These are phyloP conservation scores for Astrocystis sublimbata DNA, from an alignment of 495 filamentous ascomycete species.

Conservation along the genomic window DNA sequence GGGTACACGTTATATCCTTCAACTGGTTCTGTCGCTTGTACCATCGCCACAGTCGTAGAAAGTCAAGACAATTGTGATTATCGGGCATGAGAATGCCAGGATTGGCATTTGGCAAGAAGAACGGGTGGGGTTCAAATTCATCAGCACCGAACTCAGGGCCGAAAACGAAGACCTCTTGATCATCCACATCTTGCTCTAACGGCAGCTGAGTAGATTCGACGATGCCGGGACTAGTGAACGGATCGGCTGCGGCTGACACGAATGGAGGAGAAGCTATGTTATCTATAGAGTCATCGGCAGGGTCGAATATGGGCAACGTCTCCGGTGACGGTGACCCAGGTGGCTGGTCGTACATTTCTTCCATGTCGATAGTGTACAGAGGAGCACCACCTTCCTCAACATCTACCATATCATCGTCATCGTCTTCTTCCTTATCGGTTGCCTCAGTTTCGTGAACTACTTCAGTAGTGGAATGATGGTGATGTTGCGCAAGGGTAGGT, in stretches of 20 bases:
- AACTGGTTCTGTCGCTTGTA: neutral
- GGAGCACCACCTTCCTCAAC: conserved; percentile 30
- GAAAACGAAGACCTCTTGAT: conserved; percentile 1
- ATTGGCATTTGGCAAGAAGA: conserved; percentile 26
- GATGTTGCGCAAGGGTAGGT: neutral
- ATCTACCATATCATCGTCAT: conserved; percentile 24
- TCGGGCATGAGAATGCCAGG: conserved; percentile 29
- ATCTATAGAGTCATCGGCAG: conserved; percentile 18
- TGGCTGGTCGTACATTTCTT: conserved; percentile 27
- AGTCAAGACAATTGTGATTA: conserved; percentile 28
- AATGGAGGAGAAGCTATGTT: conserved; percentile 13
- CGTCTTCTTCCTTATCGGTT: conserved; percentile 16
- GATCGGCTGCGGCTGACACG: conserved; percentile 3
- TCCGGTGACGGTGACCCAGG: conserved; percentile 15
- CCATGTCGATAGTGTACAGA: conserved; percentile 27
- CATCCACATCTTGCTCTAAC: conserved; percentile 21
- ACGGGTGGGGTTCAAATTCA: conserved; percentile 4
- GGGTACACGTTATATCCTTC: conserved; percentile 1
- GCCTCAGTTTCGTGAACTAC: conserved; percentile 22
- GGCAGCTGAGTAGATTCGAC: neutral
- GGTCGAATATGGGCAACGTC: conserved; percentile 10
- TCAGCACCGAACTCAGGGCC: conserved; percentile 1
- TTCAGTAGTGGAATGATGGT: conserved; percentile 6
- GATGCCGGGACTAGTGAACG: neutral
- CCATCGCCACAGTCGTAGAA: conserved; percentile 30